A percentile compares a stretch with the other conserved stretches of the same genome.
phyloP scores from a whole-genome alignment of 805 yeast genomes.

The Yarrowia yakushimensis region DNA sequence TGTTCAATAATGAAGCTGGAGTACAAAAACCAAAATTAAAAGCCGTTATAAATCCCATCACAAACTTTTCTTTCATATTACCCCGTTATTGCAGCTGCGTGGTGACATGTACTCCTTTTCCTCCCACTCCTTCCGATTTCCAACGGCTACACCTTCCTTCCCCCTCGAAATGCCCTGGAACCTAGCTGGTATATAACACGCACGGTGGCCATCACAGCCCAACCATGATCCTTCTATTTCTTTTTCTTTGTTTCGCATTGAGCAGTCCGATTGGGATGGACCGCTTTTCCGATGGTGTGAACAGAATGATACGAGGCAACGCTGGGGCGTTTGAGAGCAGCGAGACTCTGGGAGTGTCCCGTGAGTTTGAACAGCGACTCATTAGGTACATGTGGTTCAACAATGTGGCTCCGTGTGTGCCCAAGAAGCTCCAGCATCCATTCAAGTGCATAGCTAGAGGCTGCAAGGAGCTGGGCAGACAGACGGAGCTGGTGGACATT shows the following conservation, averaged over 20 bases:
- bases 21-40: neutral
- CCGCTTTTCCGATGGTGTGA: neutral
- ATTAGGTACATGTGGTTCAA: slow-evolving; percentile 13
- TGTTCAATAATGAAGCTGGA: too few species aligned
- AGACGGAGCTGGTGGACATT: slow-evolving; percentile 9
- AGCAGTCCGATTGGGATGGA: neutral
- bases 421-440: neutral
- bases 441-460: slow-evolving; percentile 2
- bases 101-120: neutral
- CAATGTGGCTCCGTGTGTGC: slow-evolving; percentile 17
- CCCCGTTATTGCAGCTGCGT: neutral
- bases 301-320: slow-evolving; percentile 3
- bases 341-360: neutral
- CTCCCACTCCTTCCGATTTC: neutral
- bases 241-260: neutral
- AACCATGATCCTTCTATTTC: neutral
- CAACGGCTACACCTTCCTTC: neutral
- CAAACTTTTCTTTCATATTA: neutral
- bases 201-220: neutral
- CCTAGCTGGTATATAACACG: neutral
- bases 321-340: neutral
- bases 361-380: neutral
- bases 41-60: neutral
- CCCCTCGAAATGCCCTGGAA: slow-evolving; percentile 6
- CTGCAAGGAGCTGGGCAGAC: neutral